Percentiles rank a stretch among this genome's conserved stretches.
Conservation (phyloP, 257 asterid genomes). For the Lycium barbarum region DNA sequence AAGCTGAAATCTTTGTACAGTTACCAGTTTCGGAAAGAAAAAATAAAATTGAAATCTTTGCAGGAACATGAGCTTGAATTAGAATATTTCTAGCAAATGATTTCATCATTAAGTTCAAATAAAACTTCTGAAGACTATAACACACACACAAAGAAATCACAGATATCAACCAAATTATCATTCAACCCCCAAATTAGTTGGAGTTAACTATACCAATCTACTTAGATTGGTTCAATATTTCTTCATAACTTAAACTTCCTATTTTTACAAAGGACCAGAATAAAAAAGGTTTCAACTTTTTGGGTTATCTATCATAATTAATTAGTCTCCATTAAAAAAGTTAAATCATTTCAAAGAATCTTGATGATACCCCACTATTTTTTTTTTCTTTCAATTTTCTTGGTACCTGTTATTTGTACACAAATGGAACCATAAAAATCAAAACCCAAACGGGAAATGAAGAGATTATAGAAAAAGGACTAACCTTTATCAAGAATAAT, state of each 20-base stretch:
- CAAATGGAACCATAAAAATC: background rate
- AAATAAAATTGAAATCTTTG: background rate
- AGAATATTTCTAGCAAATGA: background rate
- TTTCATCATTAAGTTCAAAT: background rate
- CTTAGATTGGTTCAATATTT: background rate
- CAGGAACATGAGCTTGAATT: background rate
- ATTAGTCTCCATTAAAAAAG: background rate
- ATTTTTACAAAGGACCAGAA: background rate
- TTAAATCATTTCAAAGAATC: background rate
- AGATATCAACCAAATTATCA: background rate
- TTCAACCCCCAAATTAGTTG: background rate
- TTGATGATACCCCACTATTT: background rate
- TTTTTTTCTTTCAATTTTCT: background rate
- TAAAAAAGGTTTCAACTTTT: background rate
- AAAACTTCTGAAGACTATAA: background rate
- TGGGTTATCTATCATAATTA: background rate
- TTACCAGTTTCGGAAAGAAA: no score
- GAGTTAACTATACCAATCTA: background rate
- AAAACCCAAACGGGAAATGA: background rate
- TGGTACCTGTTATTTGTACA: no score
- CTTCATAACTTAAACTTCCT: background rate
- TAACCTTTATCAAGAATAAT: conserved; percentile 2
- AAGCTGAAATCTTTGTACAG: background rate
- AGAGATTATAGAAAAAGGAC: background rate
- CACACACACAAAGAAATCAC: background rate